These are phyloP conservation scores for Saccharomyces paradoxus DNA, from an alignment of 805 yeast species.

Conservation along the genomic window DNA sequence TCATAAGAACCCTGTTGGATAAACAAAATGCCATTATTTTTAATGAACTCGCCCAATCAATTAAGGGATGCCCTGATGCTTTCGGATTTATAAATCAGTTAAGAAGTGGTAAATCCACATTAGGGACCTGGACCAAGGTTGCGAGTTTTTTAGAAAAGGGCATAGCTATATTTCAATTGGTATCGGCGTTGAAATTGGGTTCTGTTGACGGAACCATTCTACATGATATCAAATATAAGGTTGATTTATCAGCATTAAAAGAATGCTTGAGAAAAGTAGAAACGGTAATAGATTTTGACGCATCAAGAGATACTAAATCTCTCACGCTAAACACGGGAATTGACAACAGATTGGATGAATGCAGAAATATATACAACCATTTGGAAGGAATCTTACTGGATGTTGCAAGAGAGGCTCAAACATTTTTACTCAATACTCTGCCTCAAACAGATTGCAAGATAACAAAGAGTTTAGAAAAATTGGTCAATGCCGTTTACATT, in stretches of 20 bases:
- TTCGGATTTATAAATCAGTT: constrained; percentile 14
- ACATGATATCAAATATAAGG: constrained; percentile 5
- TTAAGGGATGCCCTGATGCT: constrained; percentile 29
- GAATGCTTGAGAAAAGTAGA: constrained; percentile 16
- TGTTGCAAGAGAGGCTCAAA: constrained; percentile 11
- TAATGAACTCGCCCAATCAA: constrained; percentile 13
- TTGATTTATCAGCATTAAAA: constrained; percentile 8
- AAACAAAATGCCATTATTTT: constrained; percentile 14
- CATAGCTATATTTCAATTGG: constrained; percentile 8
- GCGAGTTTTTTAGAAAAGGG: constrained; percentile 17
- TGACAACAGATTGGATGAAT: constrained; percentile 24
- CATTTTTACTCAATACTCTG: constrained; percentile 1
- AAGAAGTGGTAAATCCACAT: constrained; percentile 21
- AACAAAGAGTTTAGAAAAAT: constrained; percentile 5
- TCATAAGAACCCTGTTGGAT: constrained; percentile 21
- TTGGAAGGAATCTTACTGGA: constrained; percentile 29
- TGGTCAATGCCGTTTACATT: constrained; percentile 34
- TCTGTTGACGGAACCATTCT: constrained; percentile 7
- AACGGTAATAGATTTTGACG: constrained; percentile 32
- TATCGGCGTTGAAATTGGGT: constrained; percentile 7
- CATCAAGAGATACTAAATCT: constrained; percentile 24
- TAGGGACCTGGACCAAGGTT: constrained; percentile 28
- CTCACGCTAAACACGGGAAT: constrained; percentile 28
- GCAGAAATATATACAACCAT: constrained; percentile 20
- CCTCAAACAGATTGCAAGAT: constrained; percentile 13